A percentile compares a stretch with the other conserved stretches of the same genome.
Conservation (phyloP, 495 filamentous ascomycete genomes). For the Aspergillus sparsus region DNA sequence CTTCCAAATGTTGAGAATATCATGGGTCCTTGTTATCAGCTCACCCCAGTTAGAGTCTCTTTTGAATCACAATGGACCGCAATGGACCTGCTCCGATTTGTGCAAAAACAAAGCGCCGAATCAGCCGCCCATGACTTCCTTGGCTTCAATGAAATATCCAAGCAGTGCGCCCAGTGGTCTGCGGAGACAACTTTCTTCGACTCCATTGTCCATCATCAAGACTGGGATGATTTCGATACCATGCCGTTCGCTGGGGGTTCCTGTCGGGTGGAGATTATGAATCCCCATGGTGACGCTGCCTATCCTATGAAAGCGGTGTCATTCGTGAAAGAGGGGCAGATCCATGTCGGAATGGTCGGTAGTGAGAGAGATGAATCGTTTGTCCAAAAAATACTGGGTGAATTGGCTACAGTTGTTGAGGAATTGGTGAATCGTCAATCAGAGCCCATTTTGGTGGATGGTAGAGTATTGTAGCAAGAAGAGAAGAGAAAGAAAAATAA, state of each 20-base stretch:
- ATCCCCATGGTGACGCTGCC: constrained; percentile 41
- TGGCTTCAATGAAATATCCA: constrained; percentile 16
- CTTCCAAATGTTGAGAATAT: constrained; percentile 45
- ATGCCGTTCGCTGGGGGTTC: constrained; percentile 40
- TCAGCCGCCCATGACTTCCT: constrained; percentile 23
- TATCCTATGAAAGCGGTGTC: constrained; percentile 44
- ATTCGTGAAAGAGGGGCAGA: constrained; percentile 30
- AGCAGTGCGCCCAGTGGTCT: constrained; percentile 21
- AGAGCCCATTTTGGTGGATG: background rate
- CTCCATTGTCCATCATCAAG: constrained; percentile 27
- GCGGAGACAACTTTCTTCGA: constrained; percentile 10
- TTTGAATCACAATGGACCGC: constrained; percentile 28
- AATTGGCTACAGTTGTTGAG: constrained; percentile 31
- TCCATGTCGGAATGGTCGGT: constrained; percentile 42
- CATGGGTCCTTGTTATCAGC: constrained; percentile 36
- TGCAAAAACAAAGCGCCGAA: constrained; percentile 21
- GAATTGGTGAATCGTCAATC: constrained; percentile 24
- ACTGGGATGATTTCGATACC: constrained; percentile 40
- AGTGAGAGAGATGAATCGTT: constrained; percentile 32
- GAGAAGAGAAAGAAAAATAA: too few species aligned
- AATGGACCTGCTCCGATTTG: constrained; percentile 25
- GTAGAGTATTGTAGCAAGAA: background rate
- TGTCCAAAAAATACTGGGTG: constrained; percentile 30
- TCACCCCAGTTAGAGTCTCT: constrained; percentile 28
- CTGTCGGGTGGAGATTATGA: constrained; percentile 40